Evolutionary conservation across 352 stramenopile species (phyloP), one percentile per base, ranked within the genome.

Genomic region (Pythium insidiosum): DNA sequence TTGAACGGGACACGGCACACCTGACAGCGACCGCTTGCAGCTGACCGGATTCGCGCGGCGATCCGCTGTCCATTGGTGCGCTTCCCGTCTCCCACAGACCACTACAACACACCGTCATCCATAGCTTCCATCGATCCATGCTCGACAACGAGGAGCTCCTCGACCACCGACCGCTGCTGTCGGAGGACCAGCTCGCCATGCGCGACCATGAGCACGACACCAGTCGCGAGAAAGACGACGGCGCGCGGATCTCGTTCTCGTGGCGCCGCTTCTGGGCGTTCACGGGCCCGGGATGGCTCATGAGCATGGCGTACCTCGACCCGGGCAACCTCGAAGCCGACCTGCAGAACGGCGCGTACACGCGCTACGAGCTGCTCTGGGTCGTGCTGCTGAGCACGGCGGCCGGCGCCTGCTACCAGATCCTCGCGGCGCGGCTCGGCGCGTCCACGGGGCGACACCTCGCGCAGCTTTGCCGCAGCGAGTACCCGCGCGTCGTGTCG

Each of bases 241-340:
- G n/a, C n/a, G n/a, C n/a, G n/a, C n/a, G n/a, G n/a, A n/a, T n/a
- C n/a, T n/a, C n/a, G n/a, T 84, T 84, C 56, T 84, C 65, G 0
- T 83, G 70, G 71, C 43, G 57, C 22, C 46, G 52, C 25, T 84
- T 84, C 55, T 80, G 67, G 70, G 57, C 64, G 21, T 79, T 56
- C 41, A 75, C 68, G 0, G 68, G 71, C 1, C 71, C 71, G 15
- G 71, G 71, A 0, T 81, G 71, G 71, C 66, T 81, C 61, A 76
- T 81, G 64, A 75, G 66, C 49, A 85, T 95, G 53, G 88, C 89
- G 11, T 97, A 97, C 46, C 50, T 97, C 25, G 89, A 96, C 60
- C 89, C 87, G 0, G 86, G 84, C 7, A 97, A 97, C 56, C 85
- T 97, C 35, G 86, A 97, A 48, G 85, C 84, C 9, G 87, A 97